phyloP scores from a whole-genome alignment of 345 rosid genomes.

The Trapa bicornis region DNA sequence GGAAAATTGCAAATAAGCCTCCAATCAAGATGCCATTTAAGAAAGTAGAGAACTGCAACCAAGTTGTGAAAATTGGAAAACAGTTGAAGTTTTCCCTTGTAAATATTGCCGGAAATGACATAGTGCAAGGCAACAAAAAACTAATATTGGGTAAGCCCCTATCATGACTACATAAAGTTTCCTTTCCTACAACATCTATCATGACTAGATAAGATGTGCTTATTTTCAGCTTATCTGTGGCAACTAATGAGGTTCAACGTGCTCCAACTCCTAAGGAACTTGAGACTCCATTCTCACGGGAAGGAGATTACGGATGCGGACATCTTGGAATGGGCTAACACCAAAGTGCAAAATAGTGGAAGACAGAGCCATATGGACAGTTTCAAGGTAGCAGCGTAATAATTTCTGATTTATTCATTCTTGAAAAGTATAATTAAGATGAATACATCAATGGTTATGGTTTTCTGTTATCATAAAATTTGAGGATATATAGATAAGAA shows the following conservation, averaged over 20 bases:
- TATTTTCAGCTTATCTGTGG: slow-evolving; percentile 68
- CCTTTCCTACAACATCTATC: neutral
- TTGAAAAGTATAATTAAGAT: no score
- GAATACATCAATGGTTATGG: no score
- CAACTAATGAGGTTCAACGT: slow-evolving; percentile 91
- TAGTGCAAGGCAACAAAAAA: slow-evolving; percentile 91
- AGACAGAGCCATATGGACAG: slow-evolving; percentile 63
- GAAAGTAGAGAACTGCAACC: slow-evolving; percentile 96
- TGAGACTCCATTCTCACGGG: slow-evolving; percentile 83
- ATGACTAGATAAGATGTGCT: neutral
- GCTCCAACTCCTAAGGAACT: slow-evolving; percentile 82
- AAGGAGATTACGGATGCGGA: slow-evolving; percentile 77
- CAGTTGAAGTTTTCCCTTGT: slow-evolving; percentile 92
- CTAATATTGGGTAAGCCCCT: slow-evolving; percentile 59
- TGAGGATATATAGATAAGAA: no score
- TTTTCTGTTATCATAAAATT: no score
- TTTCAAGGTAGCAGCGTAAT: slow-evolving; percentile 50
- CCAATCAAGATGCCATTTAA: slow-evolving; percentile 92
- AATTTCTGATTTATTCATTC: neutral
- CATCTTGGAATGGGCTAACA: slow-evolving; percentile 88
- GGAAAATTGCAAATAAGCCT: slow-evolving; percentile 90
- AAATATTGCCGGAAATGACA: slow-evolving; percentile 89
- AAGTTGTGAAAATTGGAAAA: slow-evolving; percentile 87
- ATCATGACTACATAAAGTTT: neutral
- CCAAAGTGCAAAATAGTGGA: slow-evolving; percentile 55